Evolutionary conservation across 208 protist genomes (phyloP).

Genomic region (Leishmania tarentolae): DNA sequence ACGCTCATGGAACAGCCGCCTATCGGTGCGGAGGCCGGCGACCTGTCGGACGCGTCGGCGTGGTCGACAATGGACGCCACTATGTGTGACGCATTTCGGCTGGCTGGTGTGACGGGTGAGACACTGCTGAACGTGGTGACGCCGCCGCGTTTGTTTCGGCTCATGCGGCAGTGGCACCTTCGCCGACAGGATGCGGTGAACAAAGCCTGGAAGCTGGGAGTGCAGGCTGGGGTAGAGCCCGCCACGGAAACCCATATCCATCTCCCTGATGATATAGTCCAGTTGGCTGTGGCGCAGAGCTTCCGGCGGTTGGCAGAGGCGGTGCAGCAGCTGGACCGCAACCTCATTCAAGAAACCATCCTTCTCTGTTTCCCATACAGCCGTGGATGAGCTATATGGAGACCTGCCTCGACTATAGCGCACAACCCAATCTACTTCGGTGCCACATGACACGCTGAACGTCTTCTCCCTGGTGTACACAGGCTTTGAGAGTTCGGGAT

Average conservation of each 20-base stretch:
- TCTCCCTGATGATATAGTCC: constrained; percentile 10
- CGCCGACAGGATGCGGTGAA: constrained; percentile 51
- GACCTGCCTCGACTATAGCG: neutral
- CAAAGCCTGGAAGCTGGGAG: constrained; percentile 29
- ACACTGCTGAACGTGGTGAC: constrained; percentile 70
- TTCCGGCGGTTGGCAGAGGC: constrained; percentile 43
- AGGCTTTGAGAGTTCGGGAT: neutral
- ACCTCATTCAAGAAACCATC: constrained; percentile 81
- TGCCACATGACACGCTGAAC: neutral
- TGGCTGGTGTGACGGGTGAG: constrained; percentile 58
- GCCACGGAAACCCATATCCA: neutral
- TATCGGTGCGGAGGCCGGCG: neutral
- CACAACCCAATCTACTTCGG: neutral
- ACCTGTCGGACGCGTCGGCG: neutral
- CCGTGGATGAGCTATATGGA: neutral
- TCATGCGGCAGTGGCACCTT: constrained; percentile 83
- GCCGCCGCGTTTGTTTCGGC: constrained; percentile 68
- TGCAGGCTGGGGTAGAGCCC: neutral
- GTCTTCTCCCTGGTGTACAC: neutral
- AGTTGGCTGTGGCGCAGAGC: constrained; percentile 16
- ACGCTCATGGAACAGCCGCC: constrained; percentile 38
- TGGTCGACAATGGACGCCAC: constrained; percentile 57
- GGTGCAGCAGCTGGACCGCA: constrained; percentile 40
- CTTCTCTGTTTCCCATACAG: constrained; percentile 81
- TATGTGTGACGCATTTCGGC: constrained; percentile 72